These are phyloP conservation scores for Euphrasia confusa DNA, from an alignment of 257 asterid species.

Conservation along the genomic window DNA sequence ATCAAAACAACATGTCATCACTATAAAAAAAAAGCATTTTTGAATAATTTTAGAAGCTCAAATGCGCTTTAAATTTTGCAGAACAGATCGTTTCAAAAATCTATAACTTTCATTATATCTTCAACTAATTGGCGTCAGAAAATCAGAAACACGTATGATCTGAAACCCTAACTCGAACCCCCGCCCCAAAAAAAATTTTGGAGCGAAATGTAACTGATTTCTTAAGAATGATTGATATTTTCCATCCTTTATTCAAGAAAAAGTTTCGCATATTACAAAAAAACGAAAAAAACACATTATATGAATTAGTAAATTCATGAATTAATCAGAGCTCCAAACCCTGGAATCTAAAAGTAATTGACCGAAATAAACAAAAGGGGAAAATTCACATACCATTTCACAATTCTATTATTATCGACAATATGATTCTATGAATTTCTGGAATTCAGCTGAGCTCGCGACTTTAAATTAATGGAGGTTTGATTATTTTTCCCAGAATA, in stretches of 20 bases:
- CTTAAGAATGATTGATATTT: neutral
- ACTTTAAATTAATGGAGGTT: constrained; percentile 13
- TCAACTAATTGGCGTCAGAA: neutral
- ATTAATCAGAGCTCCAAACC: constrained; percentile 19
- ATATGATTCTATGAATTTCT: constrained; percentile 13
- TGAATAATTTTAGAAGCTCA: neutral
- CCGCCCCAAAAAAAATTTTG: neutral
- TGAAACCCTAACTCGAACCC: constrained; percentile 21
- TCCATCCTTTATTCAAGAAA: neutral
- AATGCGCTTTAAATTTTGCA: neutral
- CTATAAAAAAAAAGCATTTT: neutral
- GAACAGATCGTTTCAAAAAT: neutral
- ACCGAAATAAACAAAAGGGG: neutral
- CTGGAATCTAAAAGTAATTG: constrained; percentile 14
- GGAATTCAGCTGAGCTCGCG: constrained; percentile 15
- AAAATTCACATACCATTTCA: constrained; percentile 29
- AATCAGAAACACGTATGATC: constrained; percentile 5
- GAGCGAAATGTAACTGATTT: constrained; percentile 11
- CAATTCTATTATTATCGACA: constrained; percentile 14
- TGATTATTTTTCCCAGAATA: constrained; percentile 2
- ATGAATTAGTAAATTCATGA: constrained; percentile 1
- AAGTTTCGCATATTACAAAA: neutral
- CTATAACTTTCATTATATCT: neutral
- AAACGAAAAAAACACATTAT: neutral
- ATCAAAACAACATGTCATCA: neutral